Evolutionary conservation across 192 early-diverging fungal species (phyloP), one percentile per base, ranked within the genome.

Genomic region (Dimargaris xerosporica): DNA sequence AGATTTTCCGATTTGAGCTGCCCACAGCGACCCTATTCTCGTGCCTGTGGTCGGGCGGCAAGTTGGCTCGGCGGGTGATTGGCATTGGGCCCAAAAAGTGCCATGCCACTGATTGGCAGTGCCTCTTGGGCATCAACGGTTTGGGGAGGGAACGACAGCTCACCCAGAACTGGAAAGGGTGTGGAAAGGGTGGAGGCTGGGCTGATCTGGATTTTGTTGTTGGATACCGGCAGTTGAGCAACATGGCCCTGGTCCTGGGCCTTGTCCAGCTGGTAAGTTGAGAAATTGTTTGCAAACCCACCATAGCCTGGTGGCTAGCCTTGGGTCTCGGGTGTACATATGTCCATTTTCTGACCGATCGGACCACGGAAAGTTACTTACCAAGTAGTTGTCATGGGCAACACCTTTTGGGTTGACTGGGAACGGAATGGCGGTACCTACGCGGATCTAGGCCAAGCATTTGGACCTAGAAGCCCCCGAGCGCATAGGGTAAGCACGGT

Each of bases 391-490:
- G 21, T 12, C 21, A 23, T 12, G 16, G 21, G 2, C 21, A 23
- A 11, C 12, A 11, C 16, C 47, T 48, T 23, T 48, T 21, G 2
- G 19, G 16, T 1, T 21, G 16, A 16, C 28, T 62, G 21, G 16
- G 42, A 25, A 30, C 17, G 43, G 25, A 55, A n/a, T 41, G 29
- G 26, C 3, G 44, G 1, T 3, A 31, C 31, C 31, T 48, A 50
- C 53, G 9, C 44, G 61, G 45, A 5, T 41, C 15, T 21, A 68
- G 70, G 71, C 75, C 56, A 75, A 71, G 66, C 55, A 72, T 5
- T 70, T 75, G 60, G 34, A 85, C 46, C 76, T 89, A 10, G 86
- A 91, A 61, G 72, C 82, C 47, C 75, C 80, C 34, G 70, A 80
- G 28, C 56, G 56, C 30, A 17, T 30, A 25, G 16, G 30, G 54